These are phyloP conservation scores for Backusella australiensis DNA, from an alignment of 192 early-diverging fungal species.

Conservation along the genomic window DNA sequence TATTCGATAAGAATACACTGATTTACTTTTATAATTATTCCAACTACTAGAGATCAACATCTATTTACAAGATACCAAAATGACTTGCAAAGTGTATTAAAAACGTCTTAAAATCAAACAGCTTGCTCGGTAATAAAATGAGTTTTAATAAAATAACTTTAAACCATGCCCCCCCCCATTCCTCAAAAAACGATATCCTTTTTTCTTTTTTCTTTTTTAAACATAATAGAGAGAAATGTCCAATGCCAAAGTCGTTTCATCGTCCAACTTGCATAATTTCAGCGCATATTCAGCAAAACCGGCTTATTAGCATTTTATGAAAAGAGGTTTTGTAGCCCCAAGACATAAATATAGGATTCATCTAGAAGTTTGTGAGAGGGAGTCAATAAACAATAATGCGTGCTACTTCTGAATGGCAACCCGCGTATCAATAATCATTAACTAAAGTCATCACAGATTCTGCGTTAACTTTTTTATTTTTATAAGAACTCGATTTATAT, in stretches of 20 bases:
- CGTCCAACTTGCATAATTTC: constrained; percentile 15
- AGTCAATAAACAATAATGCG: constrained; percentile 5
- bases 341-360: constrained; percentile 10
- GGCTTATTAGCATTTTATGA: constrained; percentile 16
- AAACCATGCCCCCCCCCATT: too few species aligned
- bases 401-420: neutral
- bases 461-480: neutral
- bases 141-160: too few species aligned
- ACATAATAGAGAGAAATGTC: neutral
- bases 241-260: constrained; percentile 21
- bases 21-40: too few species aligned
- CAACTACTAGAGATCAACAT: too few species aligned
- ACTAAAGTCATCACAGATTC: constrained; percentile 15
- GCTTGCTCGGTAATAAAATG: too few species aligned
- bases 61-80: too few species aligned
- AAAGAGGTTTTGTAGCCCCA: neutral
- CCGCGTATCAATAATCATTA: neutral
- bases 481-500: neutral
- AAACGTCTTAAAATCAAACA: too few species aligned
- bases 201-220: neutral
- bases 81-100: too few species aligned
- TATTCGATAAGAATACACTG: too few species aligned
- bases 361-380: constrained; percentile 15
- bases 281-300: constrained; percentile 23
- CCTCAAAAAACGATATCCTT: neutral